Evolutionary conservation across 75 land plant species (phyloP), one percentile per base, ranked within the genome.

Genomic region (Chamaecyparis obtusa): DNA sequence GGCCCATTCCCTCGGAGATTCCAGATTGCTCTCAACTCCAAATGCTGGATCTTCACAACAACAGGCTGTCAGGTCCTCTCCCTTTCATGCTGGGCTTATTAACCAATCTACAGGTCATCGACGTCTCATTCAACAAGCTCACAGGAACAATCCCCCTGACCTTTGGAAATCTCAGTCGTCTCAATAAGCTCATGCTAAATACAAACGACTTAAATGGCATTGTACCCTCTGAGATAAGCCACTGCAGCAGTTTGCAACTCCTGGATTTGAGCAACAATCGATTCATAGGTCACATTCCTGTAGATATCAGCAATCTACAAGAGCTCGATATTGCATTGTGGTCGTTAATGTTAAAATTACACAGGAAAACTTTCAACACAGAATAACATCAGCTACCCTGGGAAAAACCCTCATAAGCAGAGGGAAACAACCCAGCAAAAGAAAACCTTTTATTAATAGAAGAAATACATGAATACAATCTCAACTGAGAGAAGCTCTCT

Each of bases 81-180:
- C 97, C 98, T 13, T 86, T 85, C 30, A 77, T 86, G 7, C 77
- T 94, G 24, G 89, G 94, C 5, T 85, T 81, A 13, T 91, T 91
- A 55, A 30, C 83, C 72, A 75, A 87, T 24, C 91, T 96, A 5
- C 88, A 94, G 85, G 88, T 91, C 41, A 86, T 96, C 83, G 94
- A 96, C 84, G 78, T 96, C n/a, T 94, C 95, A 19, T 87, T 87
- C 89, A 96, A 96, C 85, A 69, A 89, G 60, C 89, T 96, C 35
- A 87, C 85, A 1, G 98, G 98, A 8, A 37, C 87, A 41, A 89
- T 97, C 0, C 98, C 99, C 5, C 71, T 71, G 3, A 24, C 86
- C 24, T 86, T 89, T 37, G 41, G 78, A 2, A 80, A 57, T 89
- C 85, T 88, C 72, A 37, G 35, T 89, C 57, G 49, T 19, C 76